Conservation (phyloP, 345 rosid species). For the Heritiera fomes region DNA sequence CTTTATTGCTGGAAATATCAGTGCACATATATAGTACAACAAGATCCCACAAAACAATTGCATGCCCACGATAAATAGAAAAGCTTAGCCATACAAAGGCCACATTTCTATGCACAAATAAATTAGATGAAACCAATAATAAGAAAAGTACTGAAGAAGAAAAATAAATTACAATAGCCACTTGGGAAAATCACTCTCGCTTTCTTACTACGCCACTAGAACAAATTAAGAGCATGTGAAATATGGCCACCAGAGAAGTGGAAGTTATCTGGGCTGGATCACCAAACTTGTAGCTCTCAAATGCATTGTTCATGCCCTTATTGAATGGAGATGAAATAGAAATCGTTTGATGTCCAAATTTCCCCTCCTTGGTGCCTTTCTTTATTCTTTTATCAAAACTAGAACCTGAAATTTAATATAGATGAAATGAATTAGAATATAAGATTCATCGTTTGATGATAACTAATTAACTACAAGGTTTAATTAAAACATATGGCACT, state of each 20-base stretch:
- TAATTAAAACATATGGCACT: constrained; percentile 13
- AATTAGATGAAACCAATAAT: background rate
- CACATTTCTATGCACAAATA: constrained; percentile 20
- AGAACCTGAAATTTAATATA: constrained; percentile 41
- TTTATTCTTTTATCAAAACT: constrained; percentile 59
- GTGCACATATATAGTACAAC: constrained; percentile 21
- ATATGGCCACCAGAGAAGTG: constrained; percentile 42
- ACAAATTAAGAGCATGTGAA: constrained; percentile 41
- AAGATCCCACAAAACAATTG: constrained; percentile 31
- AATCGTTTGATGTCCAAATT: constrained; percentile 27
- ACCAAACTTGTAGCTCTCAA: constrained; percentile 19
- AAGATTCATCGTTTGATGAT: background rate
- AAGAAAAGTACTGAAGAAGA: background rate
- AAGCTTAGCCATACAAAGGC: constrained; percentile 19
- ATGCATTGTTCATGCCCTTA: constrained; percentile 36
- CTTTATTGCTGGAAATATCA: constrained; percentile 29
- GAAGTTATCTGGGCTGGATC: constrained; percentile 42
- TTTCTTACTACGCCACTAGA: constrained; percentile 24
- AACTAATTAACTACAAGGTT: background rate
- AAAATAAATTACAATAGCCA: background rate
- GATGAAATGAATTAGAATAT: background rate
- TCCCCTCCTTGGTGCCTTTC: constrained; percentile 51
- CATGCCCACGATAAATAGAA: constrained; percentile 31
- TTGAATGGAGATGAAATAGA: constrained; percentile 29
- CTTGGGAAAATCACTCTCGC: constrained; percentile 2